Evolutionary conservation across 495 filamentous ascomycete genomes (phyloP).

Genomic region (Penicillium odoratum): DNA sequence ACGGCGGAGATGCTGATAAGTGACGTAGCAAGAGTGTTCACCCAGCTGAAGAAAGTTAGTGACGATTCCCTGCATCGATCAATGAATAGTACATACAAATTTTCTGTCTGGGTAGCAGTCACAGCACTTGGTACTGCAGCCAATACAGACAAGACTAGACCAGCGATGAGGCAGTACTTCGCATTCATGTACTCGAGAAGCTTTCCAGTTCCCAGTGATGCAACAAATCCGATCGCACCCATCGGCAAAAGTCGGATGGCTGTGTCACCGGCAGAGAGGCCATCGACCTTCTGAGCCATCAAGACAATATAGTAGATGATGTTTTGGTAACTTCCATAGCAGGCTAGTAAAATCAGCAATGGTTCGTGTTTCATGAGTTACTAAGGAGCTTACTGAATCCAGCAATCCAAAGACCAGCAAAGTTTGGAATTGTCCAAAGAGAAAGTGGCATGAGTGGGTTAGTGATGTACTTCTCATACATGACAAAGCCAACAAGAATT

Average conservation of each 20-base stretch:
- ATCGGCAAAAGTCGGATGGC: conserved; percentile 39
- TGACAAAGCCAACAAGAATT: conserved; percentile 39
- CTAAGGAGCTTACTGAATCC: conserved; percentile 34
- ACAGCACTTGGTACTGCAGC: conserved; percentile 35
- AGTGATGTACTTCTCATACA: conserved; percentile 34
- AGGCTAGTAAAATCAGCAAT: conserved; percentile 19
- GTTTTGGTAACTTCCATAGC: conserved; percentile 42
- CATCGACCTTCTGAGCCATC: conserved; percentile 36
- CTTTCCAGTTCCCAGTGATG: conserved; percentile 37
- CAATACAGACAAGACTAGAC: conserved; percentile 30
- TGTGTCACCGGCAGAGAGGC: conserved; percentile 33
- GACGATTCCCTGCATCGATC: background rate
- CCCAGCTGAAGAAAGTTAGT: conserved; percentile 27
- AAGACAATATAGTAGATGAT: conserved; percentile 43
- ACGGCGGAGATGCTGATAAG: conserved; percentile 43
- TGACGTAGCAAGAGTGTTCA: conserved; percentile 36
- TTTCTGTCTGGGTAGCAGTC: conserved; percentile 25
- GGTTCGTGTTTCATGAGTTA: background rate
- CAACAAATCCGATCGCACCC: conserved; percentile 38
- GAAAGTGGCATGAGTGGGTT: conserved; percentile 38
- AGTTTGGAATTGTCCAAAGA: conserved; percentile 39
- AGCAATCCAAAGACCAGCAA: conserved; percentile 39
- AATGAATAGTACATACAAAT: conserved; percentile 26
- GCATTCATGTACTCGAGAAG: conserved; percentile 38
- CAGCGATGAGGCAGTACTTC: conserved; percentile 34